Evolutionary conservation across 345 rosid species (phyloP), one percentile per base, ranked within the genome.

Genomic region (Salix udensis): DNA sequence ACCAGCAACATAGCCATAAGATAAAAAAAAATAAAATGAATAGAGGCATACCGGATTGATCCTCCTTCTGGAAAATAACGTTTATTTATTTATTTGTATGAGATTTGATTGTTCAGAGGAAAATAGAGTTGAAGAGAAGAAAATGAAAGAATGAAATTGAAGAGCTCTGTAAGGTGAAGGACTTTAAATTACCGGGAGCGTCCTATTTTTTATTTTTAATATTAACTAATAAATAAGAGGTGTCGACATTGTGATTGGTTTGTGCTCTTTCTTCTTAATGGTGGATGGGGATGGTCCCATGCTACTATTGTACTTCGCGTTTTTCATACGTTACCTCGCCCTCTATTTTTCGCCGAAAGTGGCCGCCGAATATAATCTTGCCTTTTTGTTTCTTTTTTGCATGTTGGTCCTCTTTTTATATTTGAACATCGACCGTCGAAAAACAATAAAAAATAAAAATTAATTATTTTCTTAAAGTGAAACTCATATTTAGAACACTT

Each of bases 231-330:
- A 58, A 46, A 58, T 58, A 58, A 58, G 28, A 12, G 11, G 64
- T n/a, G 28, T 9, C 28, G 26, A 58, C 64, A 19, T 7, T 44
- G 19, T 71, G 78, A 74, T 71, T 71, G 84, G 16, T 70, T 39
- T 34, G 19, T 5, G 19, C 31, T n/a, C 50, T n/a, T 48, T 48
- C 18, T 50, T 7, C 37, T 4, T 34, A 46, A 46, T 14, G 23
- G 84, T 73, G 19, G 55, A 50, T 50, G 55, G n/a, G 18, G 21
- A 40, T 40, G 44, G 44, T 30, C 44, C 44, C 44, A 40, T 40
- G 44, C 44, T 40, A 82, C 86, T 76, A 67, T 88, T 85, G 81
- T 67, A 39, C 73, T 68, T 77, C 7, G 84, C 88, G 88, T 80
- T 84, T 58, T 26, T 48, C 78, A 58, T 81, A 81, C 84, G 83